Conservation (phyloP, 768 basidiomycete genomes). For the Leccinellum albellum region DNA sequence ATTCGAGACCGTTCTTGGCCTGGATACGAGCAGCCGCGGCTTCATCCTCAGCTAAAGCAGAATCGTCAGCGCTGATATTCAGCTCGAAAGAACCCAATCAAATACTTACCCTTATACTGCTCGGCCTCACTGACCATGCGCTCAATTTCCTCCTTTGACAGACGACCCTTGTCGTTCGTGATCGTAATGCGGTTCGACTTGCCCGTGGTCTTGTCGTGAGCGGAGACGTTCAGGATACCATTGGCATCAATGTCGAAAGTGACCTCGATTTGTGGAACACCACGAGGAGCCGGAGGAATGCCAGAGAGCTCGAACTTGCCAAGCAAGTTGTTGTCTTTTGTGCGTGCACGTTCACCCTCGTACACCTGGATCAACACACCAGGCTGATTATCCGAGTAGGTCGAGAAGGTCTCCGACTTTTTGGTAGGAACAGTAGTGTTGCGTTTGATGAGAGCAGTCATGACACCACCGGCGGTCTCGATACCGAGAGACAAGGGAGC, state of each 20-base stretch:
- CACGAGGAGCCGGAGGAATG: conserved; percentile 94
- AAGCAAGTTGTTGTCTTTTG: conserved; percentile 97
- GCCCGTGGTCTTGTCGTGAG: conserved; percentile 94
- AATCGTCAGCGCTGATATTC: conserved; percentile 10
- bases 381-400: conserved; percentile 97
- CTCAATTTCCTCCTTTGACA: conserved; percentile 97
- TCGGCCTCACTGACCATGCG: conserved; percentile 96
- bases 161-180: conserved; percentile 94
- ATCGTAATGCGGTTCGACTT: conserved; percentile 94
- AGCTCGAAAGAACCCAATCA: neutral
- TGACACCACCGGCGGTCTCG: conserved; percentile 98
- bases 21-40: conserved; percentile 78
- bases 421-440: conserved; percentile 99
- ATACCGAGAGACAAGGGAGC: conserved; percentile 89
- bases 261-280: conserved; percentile 96
- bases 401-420: conserved; percentile 98
- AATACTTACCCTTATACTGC: conserved; percentile 71
- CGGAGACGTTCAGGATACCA: conserved; percentile 94
- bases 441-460: conserved; percentile 97
- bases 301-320: conserved; percentile 98
- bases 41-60: conserved; percentile 69
- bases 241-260: conserved; percentile 98
- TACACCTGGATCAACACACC: conserved; percentile 98
- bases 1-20: conserved; percentile 91
- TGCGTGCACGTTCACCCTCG: conserved; percentile 97